phyloP scores from a whole-genome alignment of 2,329 filamentous ascomycete genomes.

The Botrytis hyacinthi region DNA sequence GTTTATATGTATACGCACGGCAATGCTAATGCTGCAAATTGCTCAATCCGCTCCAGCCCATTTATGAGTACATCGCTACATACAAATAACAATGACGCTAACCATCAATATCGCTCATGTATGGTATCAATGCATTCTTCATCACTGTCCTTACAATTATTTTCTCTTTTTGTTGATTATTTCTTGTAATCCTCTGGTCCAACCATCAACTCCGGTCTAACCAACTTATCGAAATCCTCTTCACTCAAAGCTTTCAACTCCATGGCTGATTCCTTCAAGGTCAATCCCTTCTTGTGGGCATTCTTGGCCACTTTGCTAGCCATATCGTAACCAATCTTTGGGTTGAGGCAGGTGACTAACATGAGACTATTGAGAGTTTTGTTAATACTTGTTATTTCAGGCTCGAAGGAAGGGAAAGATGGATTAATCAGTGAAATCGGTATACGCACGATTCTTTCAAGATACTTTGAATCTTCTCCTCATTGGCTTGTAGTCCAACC shows the following conservation, averaged over 20 bases:
- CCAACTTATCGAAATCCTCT: constrained; percentile 86
- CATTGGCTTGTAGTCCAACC: constrained; percentile 83
- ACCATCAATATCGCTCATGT: neutral
- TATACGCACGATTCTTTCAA: constrained; percentile 84
- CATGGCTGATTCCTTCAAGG: constrained; percentile 89
- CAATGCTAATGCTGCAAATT: neutral
- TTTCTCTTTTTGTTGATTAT: constrained; percentile 22
- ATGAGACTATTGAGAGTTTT: constrained; percentile 64
- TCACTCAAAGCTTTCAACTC: constrained; percentile 85
- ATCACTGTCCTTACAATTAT: neutral
- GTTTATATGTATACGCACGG: neutral
- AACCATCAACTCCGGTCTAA: constrained; percentile 94
- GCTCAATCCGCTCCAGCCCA: neutral
- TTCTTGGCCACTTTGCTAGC: constrained; percentile 97
- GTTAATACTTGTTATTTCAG: constrained; percentile 5
- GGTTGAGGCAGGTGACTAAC: constrained; percentile 97
- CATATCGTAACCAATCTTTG: constrained; percentile 97
- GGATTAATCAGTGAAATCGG: neutral
- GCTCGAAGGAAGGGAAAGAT: neutral
- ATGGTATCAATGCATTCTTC: constrained; percentile 6
- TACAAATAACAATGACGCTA: constrained; percentile 3
- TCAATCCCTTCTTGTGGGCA: constrained; percentile 96
- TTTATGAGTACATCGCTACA: neutral
- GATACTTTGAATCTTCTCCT: constrained; percentile 84
- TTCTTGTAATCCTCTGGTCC: constrained; percentile 68